Percentiles rank a stretch among this genome's conserved stretches.
Conservation (phyloP, 2,329 filamentous ascomycete species). For the Calonectria multiphialidica region DNA sequence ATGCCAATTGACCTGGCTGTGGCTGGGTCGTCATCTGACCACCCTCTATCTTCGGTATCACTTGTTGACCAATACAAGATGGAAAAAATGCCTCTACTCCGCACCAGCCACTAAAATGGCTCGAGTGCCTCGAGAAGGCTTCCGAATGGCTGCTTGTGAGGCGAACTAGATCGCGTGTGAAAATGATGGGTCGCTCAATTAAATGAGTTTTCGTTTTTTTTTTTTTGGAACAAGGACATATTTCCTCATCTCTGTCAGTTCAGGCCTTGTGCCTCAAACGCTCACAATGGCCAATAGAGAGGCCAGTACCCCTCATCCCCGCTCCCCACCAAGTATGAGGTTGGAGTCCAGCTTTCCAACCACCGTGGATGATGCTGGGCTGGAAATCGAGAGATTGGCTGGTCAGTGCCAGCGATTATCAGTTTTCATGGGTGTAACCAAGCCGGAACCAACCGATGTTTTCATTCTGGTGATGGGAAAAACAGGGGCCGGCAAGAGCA, state of each 20-base stretch:
- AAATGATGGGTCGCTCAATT: neutral
- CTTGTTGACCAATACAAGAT: neutral
- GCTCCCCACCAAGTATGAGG: too few relatives aligned
- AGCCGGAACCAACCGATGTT: neutral
- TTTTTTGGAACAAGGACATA: too few relatives aligned
- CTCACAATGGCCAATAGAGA: too few relatives aligned
- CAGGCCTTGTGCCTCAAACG: too few relatives aligned
- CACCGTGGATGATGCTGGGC: too few relatives aligned
- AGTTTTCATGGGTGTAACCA: slow-evolving; percentile 2
- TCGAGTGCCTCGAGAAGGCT: neutral
- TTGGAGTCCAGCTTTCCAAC: too few relatives aligned
- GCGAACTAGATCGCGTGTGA: neutral
- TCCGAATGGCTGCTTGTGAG: neutral
- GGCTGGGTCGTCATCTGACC: neutral
- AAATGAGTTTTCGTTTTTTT: too few relatives aligned
- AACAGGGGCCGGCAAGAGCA: slow-evolving; percentile 28
- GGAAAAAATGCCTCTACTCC: neutral
- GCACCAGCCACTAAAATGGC: neutral
- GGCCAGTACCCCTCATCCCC: too few relatives aligned
- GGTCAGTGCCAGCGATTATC: slow-evolving; percentile 4
- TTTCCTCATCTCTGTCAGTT: too few relatives aligned
- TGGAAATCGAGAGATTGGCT: neutral
- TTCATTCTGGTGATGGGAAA: slow-evolving; percentile 19
- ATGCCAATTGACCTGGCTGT: neutral
- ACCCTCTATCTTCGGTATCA: neutral